phyloP scores from a whole-genome alignment of 2,329 filamentous ascomycete genomes.

The Pseudopithomyces maydicus region DNA sequence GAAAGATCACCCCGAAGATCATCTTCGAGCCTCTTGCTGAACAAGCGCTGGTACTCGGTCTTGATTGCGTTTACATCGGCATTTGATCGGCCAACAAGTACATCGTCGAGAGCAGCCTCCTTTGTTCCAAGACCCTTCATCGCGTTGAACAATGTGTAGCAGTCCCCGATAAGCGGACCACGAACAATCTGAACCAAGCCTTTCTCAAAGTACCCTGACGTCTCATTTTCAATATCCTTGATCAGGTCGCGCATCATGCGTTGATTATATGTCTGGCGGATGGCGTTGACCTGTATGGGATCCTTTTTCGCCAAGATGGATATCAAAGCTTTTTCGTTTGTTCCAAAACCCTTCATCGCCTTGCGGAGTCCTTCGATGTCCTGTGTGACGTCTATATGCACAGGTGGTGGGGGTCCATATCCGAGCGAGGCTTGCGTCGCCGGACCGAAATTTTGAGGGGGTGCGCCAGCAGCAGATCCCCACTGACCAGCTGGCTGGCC shows the following conservation, averaged over 20 bases:
- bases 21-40: conserved; percentile 68
- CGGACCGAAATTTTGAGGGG: conserved; percentile 38
- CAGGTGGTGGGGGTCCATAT: conserved; percentile 70
- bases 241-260: conserved; percentile 69
- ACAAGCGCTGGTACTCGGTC: conserved; percentile 71
- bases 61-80: conserved; percentile 90
- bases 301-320: conserved; percentile 72
- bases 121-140: conserved; percentile 85
- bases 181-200: conserved; percentile 75
- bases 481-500: conserved; percentile 44
- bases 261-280: conserved; percentile 67
- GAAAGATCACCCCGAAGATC: conserved; percentile 81
- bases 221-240: conserved; percentile 78
- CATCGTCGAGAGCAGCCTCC: conserved; percentile 82
- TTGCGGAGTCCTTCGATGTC: conserved; percentile 75
- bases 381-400: conserved; percentile 64
- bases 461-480: conserved; percentile 32
- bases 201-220: conserved; percentile 72
- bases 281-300: conserved; percentile 71
- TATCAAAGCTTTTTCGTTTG: conserved; percentile 80
- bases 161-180: conserved; percentile 80
- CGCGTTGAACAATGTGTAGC: conserved; percentile 70
- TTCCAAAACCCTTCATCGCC: conserved; percentile 94
- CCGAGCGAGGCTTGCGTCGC: conserved; percentile 64
- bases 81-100: conserved; percentile 81